Conservation (phyloP, 75 land plant genomes). For the Selaginella tamariscina region DNA sequence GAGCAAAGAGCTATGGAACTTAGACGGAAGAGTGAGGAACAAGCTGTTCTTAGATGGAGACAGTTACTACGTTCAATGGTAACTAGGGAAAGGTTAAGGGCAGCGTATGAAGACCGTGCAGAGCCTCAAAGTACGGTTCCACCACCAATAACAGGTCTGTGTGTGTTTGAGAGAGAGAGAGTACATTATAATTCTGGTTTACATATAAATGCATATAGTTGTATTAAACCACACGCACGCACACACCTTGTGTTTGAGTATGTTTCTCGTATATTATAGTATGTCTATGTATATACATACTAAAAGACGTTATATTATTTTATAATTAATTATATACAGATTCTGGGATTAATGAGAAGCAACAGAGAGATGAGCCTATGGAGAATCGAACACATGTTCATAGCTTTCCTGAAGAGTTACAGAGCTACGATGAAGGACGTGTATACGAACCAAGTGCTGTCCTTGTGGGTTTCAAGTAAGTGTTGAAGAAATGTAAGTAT, state of each 20-base stretch:
- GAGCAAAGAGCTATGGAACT: slow-evolving; percentile 44
- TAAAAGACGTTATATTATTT: no score
- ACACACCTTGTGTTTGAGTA: no score
- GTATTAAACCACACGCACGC: no score
- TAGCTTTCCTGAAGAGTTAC: slow-evolving; percentile 42
- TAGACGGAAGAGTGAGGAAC: slow-evolving; percentile 43
- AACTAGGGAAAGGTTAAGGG: slow-evolving; percentile 56
- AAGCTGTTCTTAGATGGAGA: slow-evolving; percentile 67
- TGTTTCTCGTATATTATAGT: no score
- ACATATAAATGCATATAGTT: no score
- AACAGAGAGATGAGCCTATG: background rate
- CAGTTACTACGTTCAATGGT: slow-evolving; percentile 70
- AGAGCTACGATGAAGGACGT: slow-evolving; percentile 56
- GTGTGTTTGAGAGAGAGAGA: background rate
- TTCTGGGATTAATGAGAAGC: background rate
- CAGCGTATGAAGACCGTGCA: slow-evolving; percentile 32
- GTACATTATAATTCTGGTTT: background rate
- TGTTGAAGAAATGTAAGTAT: slow-evolving; percentile 64
- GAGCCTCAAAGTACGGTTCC: background rate
- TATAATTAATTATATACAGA: no score
- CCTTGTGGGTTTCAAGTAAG: slow-evolving; percentile 61
- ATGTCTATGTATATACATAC: no score
- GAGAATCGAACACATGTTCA: slow-evolving; percentile 39
- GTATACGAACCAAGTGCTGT: slow-evolving; percentile 55
- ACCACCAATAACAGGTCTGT: background rate